Conservation (phyloP, 2,329 filamentous ascomycete species). For the Apiospora kogelbergensis region DNA sequence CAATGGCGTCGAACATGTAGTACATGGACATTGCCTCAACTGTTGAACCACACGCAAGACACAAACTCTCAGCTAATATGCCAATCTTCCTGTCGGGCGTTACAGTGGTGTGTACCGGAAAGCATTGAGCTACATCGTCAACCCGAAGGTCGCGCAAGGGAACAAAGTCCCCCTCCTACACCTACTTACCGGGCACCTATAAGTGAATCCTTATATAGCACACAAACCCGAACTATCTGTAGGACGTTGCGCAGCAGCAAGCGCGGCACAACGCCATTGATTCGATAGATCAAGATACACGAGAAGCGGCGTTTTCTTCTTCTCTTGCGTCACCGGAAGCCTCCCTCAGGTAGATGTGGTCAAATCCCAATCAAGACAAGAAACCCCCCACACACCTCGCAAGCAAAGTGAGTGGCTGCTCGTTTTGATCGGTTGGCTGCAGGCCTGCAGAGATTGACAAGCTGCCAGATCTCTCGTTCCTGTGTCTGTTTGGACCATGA, state of each 20-base stretch:
- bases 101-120: not conserved
- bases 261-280: not conserved
- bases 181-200: not conserved
- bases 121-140: not conserved
- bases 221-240: not conserved
- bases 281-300: not conserved
- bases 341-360: not conserved
- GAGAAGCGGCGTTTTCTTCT: not conserved
- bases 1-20: not conserved
- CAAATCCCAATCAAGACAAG: not conserved
- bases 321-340: not conserved
- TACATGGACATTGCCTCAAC: not conserved
- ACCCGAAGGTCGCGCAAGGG: not conserved
- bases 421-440: not conserved
- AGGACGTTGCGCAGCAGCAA: not conserved
- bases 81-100: not conserved
- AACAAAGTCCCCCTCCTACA: not conserved
- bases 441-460: not conserved
- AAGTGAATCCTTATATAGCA: not conserved
- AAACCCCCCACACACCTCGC: not conserved
- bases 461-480: constrained; percentile 1
- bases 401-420: not conserved
- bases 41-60: not conserved
- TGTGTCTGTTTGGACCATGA: not conserved
- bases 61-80: not conserved